phyloP scores from a whole-genome alignment of 257 asterid species.

The Catharanthus roseus region DNA sequence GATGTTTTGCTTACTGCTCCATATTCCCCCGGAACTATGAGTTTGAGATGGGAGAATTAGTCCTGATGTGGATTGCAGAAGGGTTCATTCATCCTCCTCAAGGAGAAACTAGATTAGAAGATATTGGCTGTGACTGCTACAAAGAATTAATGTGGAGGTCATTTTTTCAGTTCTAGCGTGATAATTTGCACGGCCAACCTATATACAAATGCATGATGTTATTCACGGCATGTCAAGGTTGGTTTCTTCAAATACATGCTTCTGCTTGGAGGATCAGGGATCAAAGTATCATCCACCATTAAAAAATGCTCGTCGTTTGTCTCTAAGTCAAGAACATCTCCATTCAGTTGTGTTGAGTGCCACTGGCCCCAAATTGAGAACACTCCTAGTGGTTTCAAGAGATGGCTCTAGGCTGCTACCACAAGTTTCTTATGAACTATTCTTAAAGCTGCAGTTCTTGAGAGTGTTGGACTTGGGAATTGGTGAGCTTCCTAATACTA shows the following conservation, averaged over 20 bases:
- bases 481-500: constrained; percentile 23
- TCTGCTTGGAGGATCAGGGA: neutral
- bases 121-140: neutral
- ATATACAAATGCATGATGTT: neutral
- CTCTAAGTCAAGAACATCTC: neutral
- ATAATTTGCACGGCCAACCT: neutral
- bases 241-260: neutral
- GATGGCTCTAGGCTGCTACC: constrained; percentile 2
- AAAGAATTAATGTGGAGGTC: neutral
- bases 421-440: constrained; percentile 21
- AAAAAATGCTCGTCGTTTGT: neutral
- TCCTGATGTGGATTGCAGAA: neutral
- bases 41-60: neutral
- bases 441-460: constrained; percentile 24
- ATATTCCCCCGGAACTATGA: neutral
- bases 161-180: neutral
- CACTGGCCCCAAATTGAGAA: constrained; percentile 24
- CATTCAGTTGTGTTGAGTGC: neutral
- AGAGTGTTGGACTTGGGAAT: constrained; percentile 42
- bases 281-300: neutral
- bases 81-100: neutral
- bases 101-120: neutral
- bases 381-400: constrained; percentile 19
- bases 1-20: neutral
- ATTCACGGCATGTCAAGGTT: neutral